These are phyloP conservation scores for Cladobotryum mycophilum DNA, from an alignment of 2,329 filamentous ascomycete species.

Conservation along the genomic window DNA sequence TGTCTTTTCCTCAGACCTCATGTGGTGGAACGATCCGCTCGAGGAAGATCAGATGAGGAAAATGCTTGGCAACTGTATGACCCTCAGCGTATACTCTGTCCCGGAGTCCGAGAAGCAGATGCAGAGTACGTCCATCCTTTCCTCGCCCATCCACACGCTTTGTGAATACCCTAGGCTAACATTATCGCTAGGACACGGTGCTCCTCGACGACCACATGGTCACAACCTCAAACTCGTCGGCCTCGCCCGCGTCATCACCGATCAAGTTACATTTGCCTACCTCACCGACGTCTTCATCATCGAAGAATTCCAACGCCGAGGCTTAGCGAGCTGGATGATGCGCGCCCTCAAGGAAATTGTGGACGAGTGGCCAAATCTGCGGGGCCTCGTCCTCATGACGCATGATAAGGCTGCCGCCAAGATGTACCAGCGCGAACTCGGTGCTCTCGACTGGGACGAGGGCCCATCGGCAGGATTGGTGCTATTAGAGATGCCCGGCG, in stretches of 20 bases:
- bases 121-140: conserved; percentile 27
- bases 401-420: conserved; percentile 31
- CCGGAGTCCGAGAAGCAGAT: conserved; percentile 33
- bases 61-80: conserved; percentile 53
- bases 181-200: conserved; percentile 23
- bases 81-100: conserved; percentile 50
- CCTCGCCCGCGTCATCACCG: conserved; percentile 56
- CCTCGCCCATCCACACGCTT: conserved; percentile 14
- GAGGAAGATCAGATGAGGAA: conserved; percentile 42
- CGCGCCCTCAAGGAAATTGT: conserved; percentile 51
- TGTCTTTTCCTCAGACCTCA: conserved; percentile 48
- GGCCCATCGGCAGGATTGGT: conserved; percentile 34
- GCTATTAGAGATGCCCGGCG: conserved; percentile 36
- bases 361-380: conserved; percentile 51
- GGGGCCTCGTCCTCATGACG: conserved; percentile 52
- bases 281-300: conserved; percentile 62
- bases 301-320: conserved; percentile 51
- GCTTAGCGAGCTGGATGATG: conserved; percentile 61
- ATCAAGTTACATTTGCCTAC: conserved; percentile 62
- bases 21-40: conserved; percentile 55
- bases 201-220: conserved; percentile 24
- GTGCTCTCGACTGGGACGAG: conserved; percentile 38
- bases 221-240: conserved; percentile 32
- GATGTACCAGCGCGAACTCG: conserved; percentile 44
- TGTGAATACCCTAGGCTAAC: background rate